Evolutionary conservation across 2,329 filamentous ascomycete genomes (phyloP).

Genomic region (Hypoxylon sp.): DNA sequence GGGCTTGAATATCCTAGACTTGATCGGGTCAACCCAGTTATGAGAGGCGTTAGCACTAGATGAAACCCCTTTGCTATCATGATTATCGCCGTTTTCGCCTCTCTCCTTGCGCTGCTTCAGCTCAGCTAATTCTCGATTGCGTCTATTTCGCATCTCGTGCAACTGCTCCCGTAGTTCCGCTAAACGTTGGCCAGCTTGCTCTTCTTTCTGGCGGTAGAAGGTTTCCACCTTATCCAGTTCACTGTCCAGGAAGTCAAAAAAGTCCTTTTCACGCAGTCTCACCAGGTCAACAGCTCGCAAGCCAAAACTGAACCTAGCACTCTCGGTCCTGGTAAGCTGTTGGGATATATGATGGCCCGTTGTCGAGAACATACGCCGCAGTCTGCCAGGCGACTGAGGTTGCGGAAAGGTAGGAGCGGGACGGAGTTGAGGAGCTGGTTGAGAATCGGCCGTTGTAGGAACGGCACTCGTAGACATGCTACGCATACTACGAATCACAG

Average conservation of each 20-base stretch:
- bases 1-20: constrained; percentile 67
- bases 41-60: constrained; percentile 49
- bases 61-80: constrained; percentile 40
- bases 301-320: constrained; percentile 60
- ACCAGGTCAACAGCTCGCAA: constrained; percentile 66
- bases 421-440: constrained; percentile 36
- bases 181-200: constrained; percentile 83
- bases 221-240: constrained; percentile 92
- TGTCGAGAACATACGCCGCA: constrained; percentile 60
- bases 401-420: constrained; percentile 45
- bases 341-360: constrained; percentile 47
- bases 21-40: constrained; percentile 68
- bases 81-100: constrained; percentile 47
- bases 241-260: constrained; percentile 85
- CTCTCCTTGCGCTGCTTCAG: constrained; percentile 57
- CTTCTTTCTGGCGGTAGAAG: constrained; percentile 91
- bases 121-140: constrained; percentile 77
- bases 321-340: constrained; percentile 54
- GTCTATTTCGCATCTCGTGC: constrained; percentile 90
- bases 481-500: constrained; percentile 58
- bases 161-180: constrained; percentile 83
- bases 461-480: constrained; percentile 55
- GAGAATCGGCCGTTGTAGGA: constrained; percentile 20
- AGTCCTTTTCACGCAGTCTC: constrained; percentile 83
- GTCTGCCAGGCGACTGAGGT: constrained; percentile 49